These are phyloP conservation scores for Mortierella hygrophila DNA, from an alignment of 192 early-diverging fungal species.

Conservation along the genomic window DNA sequence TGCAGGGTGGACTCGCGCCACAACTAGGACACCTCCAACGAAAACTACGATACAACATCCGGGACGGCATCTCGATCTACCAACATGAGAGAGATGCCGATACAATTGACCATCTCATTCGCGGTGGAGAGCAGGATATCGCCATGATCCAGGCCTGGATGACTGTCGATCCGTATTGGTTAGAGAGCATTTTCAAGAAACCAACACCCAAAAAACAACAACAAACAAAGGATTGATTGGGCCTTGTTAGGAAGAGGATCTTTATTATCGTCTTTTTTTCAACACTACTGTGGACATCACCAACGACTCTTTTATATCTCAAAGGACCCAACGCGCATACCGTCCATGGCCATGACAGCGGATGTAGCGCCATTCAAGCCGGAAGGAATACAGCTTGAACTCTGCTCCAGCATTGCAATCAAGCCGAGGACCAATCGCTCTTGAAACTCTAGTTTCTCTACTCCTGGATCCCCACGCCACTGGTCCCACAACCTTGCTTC, in stretches of 20 bases:
- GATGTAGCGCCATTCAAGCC: slow-evolving; percentile 22
- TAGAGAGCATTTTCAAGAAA: slow-evolving; percentile 48
- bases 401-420: slow-evolving; percentile 39
- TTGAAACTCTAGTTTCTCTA: slow-evolving; percentile 45
- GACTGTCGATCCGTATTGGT: slow-evolving; percentile 33
- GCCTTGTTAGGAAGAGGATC: background rate
- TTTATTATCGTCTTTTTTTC: background rate
- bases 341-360: slow-evolving; percentile 34
- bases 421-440: slow-evolving; percentile 34
- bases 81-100: slow-evolving; percentile 21
- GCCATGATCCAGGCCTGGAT: slow-evolving; percentile 46
- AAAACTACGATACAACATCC: slow-evolving; percentile 46
- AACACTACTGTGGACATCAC: background rate
- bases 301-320: slow-evolving; percentile 10
- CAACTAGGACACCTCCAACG: slow-evolving; percentile 28
- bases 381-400: slow-evolving; percentile 31
- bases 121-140: slow-evolving; percentile 26
- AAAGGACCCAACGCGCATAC: slow-evolving; percentile 39
- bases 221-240: background rate
- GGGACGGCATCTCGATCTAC: slow-evolving; percentile 43
- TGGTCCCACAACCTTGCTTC: slow-evolving; percentile 32
- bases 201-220: slow-evolving; percentile 33
- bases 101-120: slow-evolving; percentile 19
- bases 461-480: slow-evolving; percentile 50
- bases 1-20: background rate